Base-by-base conservation (phyloP, 1,284 basidiomycete species). In the Stereum hirsutum region DNA sequence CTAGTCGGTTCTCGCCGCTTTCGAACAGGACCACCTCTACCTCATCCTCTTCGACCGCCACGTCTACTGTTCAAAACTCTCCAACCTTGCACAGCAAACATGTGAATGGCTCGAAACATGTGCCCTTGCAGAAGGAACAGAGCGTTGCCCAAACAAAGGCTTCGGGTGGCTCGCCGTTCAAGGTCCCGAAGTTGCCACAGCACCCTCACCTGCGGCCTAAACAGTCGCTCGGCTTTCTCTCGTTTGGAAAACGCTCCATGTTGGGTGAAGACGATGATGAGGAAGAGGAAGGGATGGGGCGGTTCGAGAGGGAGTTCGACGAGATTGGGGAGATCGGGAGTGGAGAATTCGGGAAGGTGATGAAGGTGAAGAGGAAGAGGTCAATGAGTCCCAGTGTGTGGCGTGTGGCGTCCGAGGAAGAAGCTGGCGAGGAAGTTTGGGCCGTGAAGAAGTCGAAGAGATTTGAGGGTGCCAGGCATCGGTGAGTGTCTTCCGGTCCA, bases 401-500 rank as follows among this genome's bases (percentile, higher is more conserved):
- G n/a, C n/a, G n/a, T n/a, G n/a, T n/a, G n/a, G n/a, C n/a, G n/a
- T n/a, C n/a, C n/a, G n/a, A 71, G 47, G 74, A 61, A 1, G 60
- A 63, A 4, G 63, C 57, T 30, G 61, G 63, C 26, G 69, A 70
- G 14, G 68, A 70, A 35, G 66, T 90, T 19, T 96, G 75, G 60
- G 96, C 96, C 2, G 81, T 99, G 54, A 99, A 99, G 75, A 86
- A 88, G 60, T 94, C 90, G 41, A 93, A 96, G 66, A 78, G 83
- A 27, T 95, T 97, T 55, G 85, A 90, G 56, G 96, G 96, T 28
- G 81, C 80, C 31, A 83, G 85, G 60, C 95, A 97, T 66, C 75
- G 91, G 88, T 93, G 62, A 60, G 81, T 72, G 42, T 38, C 12
- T 24, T 23, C 37, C 15, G 25, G 34, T 49, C 25, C 11, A 39